Evolutionary conservation across 2,329 filamentous ascomycete species (phyloP), one percentile per base, ranked within the genome.

Genomic region (Colletotrichum zoysiae): DNA sequence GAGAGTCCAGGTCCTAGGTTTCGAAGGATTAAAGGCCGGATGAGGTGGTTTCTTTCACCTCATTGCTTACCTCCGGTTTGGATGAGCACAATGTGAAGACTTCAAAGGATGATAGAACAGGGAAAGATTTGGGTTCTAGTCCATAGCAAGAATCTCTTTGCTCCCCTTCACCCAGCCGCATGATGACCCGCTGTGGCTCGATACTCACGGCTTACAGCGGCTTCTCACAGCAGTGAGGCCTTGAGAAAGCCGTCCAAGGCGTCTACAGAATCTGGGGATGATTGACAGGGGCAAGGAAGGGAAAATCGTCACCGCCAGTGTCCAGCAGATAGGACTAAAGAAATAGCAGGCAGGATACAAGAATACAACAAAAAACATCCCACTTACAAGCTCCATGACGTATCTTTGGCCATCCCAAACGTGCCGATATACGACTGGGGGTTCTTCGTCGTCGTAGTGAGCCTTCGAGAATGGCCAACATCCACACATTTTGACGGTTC

Each of bases 381-480:
- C 0, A 80, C 83, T 82, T 76, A 86, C 84, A 73, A 76, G 77
- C 67, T 81, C 81, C 35, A 86, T 76, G 46, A 80, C 74, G 78
- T 81, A 82, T n/a, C 74, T 73, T 23, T 76, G 76, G 2, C 80
- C 79, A 51, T 79, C 81, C 84, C 85, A 87, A 35, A 81, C 77
- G 16, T 82, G 83, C 63, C 85, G 84, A 72, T 77, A 81, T 44
- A 63, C 50, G 18, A 65, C 63, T 20, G 69, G 69, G 6, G 81
- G 78, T 69, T 83, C 81, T 71, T 85, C 82, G 42, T 85, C 83
- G 71, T 88, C 85, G 72, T 84, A 77, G 77, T 85, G 81, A 78
- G 86, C 71, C 77, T 86, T 85, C 77, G 80, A 78, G 58, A 84
- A 85, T 0, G 86, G 83, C 78, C 87, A 88, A 76, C 85, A 87